Evolutionary conservation across 129 eudicot species (phyloP), one percentile per base, ranked within the genome.

Genomic region (Helianthus tuberosus): DNA sequence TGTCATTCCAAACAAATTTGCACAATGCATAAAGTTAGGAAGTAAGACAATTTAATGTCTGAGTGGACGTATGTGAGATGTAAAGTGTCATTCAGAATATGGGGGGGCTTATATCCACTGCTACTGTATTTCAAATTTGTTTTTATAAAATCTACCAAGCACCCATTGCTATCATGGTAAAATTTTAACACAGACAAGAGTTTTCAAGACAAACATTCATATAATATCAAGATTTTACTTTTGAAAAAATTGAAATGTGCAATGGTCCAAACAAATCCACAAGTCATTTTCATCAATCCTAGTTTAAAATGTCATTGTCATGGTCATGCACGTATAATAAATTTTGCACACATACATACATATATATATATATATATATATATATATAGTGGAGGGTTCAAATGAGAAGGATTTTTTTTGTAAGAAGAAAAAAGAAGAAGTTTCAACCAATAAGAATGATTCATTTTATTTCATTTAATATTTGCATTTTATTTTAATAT

Each of bases 1-100:
- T 85, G 78, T 77, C 83, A 77, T 73, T 80, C 79, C 74, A 82
- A 77, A 80, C 82, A 80, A 82, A 85, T 69, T 41, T 35, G 76
- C 64, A 82, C 80, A 71, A 69, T 69, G 77, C 81, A 83, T 71
- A 80, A 85, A 71, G 89, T 80, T 70, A 55, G 20, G 76, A 51
- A 74, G 76, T 78, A 81, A 68, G 81, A 77, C 81, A 77, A 69
- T 48, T n/a, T 69, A 36, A 69, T 23, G 64, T 69, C 47, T 64
- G 82, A 66, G 14, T 59, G 75, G 65, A 65, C 75, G 29, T 60
- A 75, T 41, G 54, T 69, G 67, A 60, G 67, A 69, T 60, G 81
- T 60, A 48, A 61, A 77, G 70, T 69, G 70, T 69, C 81, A 77
- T 69, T 59, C 70, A 77, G 32, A 67, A 58, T 77, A 60, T 77